Evolutionary conservation across 2,329 filamentous ascomycete species (phyloP), one percentile per base, ranked within the genome.

Genomic region (Cladosporium sp.): DNA sequence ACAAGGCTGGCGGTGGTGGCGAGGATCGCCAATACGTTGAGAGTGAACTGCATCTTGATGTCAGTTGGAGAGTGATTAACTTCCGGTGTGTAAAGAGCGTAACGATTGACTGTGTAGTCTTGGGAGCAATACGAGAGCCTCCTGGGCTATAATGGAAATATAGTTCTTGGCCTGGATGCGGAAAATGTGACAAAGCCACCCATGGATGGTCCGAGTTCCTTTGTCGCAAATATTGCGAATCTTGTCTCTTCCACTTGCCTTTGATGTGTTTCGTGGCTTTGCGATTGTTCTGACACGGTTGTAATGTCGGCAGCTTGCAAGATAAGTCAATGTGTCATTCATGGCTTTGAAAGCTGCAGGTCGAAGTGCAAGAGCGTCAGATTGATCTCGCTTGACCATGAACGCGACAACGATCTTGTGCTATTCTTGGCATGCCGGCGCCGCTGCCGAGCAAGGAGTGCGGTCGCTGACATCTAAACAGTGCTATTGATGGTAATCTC

Each of bases 21-120:
- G 38, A 64, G 51, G n/a, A 64, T 47, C n/a, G 61, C 51, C 51
- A 64, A 15, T 15, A 64, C 24, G 18, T 38, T 57, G 51, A 64
- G 8, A 18, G 61, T 44, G 49, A 64, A 64, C 61, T 64, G 61
- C 61, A 64, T 64, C 28, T 57, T 55, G 24, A 24, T 58, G 21
- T 26, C 15, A 28, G 32, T 36, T 30, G 34, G 30, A 7, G n/a
- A 18, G 30, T 26, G 10, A 4, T 11, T 26, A 14, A 36, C 30
- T 57, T 32, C 15, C 2, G 36, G 24, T 59, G 3, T n/a, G 14
- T 6, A 18, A 36, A 47, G 36, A 47, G 11, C 34, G 36, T 12
- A 21, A 18, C 38, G 14, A 12, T 30, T 36, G n/a, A 18, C 7
- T 28, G 14, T 15, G 21, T 30, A 18, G 34, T 11, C 21, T 24